These are phyloP conservation scores for Phaeophleospora eucalypticola DNA, from an alignment of 2,329 filamentous ascomycete genomes.

Conservation along the genomic window DNA sequence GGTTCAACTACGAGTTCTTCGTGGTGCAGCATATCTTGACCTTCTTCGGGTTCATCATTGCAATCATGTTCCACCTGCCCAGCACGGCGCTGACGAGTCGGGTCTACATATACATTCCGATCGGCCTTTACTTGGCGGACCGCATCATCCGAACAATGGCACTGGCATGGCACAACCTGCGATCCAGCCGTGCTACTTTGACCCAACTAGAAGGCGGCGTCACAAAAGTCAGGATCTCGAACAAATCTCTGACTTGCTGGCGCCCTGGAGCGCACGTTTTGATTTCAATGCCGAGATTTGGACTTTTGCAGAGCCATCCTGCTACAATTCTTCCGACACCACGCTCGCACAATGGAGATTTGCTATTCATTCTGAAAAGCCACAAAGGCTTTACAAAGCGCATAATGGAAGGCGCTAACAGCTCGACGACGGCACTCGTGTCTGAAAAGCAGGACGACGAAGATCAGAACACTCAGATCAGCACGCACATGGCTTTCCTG, in stretches of 20 bases:
- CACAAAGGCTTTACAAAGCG: slow-evolving; percentile 29
- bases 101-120: slow-evolving; percentile 29
- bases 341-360: slow-evolving; percentile 22
- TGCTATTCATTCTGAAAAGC: slow-evolving; percentile 29
- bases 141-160: slow-evolving; percentile 27
- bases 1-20: slow-evolving; percentile 29
- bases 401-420: slow-evolving; percentile 23
- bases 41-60: slow-evolving; percentile 36
- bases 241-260: slow-evolving; percentile 35
- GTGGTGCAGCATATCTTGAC: slow-evolving; percentile 37
- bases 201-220: slow-evolving; percentile 32
- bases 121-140: slow-evolving; percentile 25
- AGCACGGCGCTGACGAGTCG: slow-evolving; percentile 26
- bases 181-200: slow-evolving; percentile 25
- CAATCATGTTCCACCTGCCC: slow-evolving; percentile 34
- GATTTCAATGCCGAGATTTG: slow-evolving; percentile 26
- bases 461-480: slow-evolving; percentile 15
- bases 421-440: slow-evolving; percentile 17
- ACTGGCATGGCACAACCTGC: slow-evolving; percentile 33
- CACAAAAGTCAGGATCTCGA: slow-evolving; percentile 35
- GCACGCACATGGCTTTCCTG: slow-evolving; percentile 18
- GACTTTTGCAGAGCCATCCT: slow-evolving; percentile 26
- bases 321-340: slow-evolving; percentile 29
- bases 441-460: slow-evolving; percentile 10
- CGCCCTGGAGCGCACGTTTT: slow-evolving; percentile 28